Conservation (phyloP, 202 grass and related monocot genomes). For the Bolboschoenoplectus hybrid region DNA sequence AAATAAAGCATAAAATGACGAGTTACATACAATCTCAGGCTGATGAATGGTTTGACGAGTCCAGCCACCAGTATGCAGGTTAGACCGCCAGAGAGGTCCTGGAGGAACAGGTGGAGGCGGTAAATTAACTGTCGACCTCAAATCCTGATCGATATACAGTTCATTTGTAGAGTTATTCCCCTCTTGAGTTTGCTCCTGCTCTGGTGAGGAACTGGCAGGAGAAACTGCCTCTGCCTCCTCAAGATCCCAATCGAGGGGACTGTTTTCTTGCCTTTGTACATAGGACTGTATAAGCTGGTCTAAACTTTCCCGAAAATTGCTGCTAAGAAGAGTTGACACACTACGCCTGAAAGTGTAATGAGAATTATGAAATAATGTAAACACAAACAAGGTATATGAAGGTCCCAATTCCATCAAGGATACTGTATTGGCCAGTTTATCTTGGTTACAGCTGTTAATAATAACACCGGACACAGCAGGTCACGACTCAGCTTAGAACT, state of each 20-base stretch:
- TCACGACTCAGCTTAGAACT: neutral
- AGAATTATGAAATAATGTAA: neutral
- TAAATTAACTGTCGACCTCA: constrained; percentile 32
- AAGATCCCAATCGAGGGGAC: constrained; percentile 53
- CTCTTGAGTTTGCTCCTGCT: constrained; percentile 36
- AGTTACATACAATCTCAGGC: constrained; percentile 56
- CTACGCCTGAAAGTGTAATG: constrained; percentile 59
- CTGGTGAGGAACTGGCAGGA: constrained; percentile 23
- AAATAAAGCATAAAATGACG: neutral
- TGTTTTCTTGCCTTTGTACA: constrained; percentile 63
- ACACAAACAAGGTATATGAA: neutral
- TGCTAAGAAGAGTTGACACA: constrained; percentile 89
- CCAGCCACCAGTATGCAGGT: constrained; percentile 50
- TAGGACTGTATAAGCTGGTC: constrained; percentile 88
- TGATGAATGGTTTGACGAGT: constrained; percentile 49
- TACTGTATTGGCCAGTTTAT: constrained; percentile 1
- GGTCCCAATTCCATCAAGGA: neutral
- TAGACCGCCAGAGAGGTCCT: constrained; percentile 47
- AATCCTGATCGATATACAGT: constrained; percentile 28
- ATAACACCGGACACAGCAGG: neutral
- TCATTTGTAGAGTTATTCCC: constrained; percentile 38
- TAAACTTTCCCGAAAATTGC: constrained; percentile 71
- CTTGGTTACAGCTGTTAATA: neutral
- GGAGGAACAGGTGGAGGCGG: constrained; percentile 40
- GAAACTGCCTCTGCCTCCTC: constrained; percentile 42